Base-by-base conservation (phyloP, 345 rosid genomes). In the Eutrema heterophyllum region DNA sequence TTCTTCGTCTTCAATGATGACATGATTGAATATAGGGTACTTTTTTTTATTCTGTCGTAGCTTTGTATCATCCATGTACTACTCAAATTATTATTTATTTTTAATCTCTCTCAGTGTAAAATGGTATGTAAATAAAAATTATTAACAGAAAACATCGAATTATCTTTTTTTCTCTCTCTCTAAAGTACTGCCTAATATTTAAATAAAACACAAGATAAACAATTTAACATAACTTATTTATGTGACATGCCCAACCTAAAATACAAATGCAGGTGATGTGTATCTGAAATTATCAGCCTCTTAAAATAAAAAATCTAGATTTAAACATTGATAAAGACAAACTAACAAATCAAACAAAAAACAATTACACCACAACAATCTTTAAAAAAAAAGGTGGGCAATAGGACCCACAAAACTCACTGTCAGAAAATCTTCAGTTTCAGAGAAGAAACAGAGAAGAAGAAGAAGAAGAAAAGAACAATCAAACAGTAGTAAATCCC, bases 341-440 rank as follows among this genome's bases (percentile, higher is more conserved):
- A 68, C 74, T 75, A 76, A 53, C 50, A 68, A 75, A 76, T 76
- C 50, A 73, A 73, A 39, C 60, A 59, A 75, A 58, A 65, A 61
- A 75, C 68, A 77, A 77, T 77, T 64, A 77, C 72, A 77, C 67
- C 66, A 70, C 80, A 77, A 56, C 4, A 63, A 70, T 58, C 67
- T 75, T 15, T 26, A 43, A 24, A 57, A 24, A 32, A 27, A 36
- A 55, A 49, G 12, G 60, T 53, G 61, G 49, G 45, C 57, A 61
- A 27, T 68, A 51, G 67, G 75, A 70, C 72, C 76, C 80, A 71
- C 72, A 71, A 64, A 77, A 75, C 80, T 64, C 72, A 77, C 71
- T 77, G 80, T 77, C 80, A 77, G 80, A 77, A 70, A 70, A 77
- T 77, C 80, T 70, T 56, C 76, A 64, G 76, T 43, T 70, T 77